Conservation (phyloP, 148 eudicot genomes). For the Fallopia convolvulus region DNA sequence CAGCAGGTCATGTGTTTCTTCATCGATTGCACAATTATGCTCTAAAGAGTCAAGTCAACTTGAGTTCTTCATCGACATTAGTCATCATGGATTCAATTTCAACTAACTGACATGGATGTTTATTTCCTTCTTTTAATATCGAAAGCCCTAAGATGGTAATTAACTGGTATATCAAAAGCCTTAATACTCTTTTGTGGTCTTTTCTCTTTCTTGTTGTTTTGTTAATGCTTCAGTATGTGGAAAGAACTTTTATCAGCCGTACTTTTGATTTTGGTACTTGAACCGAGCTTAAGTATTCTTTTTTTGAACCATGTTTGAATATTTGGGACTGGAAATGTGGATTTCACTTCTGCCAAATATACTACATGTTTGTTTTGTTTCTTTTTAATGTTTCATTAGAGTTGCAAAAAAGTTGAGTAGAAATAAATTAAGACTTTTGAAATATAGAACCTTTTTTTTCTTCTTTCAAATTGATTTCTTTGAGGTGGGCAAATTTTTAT, state of each 20-base stretch:
- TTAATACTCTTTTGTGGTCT: neutral
- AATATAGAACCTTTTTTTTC: neutral
- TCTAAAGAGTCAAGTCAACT: conserved; percentile 11
- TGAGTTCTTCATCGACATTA: conserved; percentile 15
- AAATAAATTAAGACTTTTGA: neutral
- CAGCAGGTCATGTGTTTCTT: conserved; percentile 62
- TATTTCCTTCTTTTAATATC: conserved; percentile 28
- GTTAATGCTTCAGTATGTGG: neutral
- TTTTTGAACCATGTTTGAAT: neutral
- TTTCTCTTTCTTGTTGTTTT: neutral
- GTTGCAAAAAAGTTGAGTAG: neutral
- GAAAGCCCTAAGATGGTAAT: conserved; percentile 29
- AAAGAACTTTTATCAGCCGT: neutral
- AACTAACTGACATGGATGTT: conserved; percentile 33
- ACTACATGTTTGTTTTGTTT: neutral
- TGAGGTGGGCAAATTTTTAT: conserved; percentile 8
- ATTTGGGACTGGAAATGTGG: neutral
- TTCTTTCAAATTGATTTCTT: neutral
- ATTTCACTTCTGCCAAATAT: neutral
- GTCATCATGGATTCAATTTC: conserved; percentile 22
- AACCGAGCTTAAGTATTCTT: neutral
- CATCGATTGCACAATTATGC: conserved; percentile 31
- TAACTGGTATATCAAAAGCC: conserved; percentile 5
- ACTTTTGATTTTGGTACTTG: neutral
- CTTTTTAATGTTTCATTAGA: neutral